Base-by-base conservation (phyloP, 2,329 filamentous ascomycete species). In the Ascochyta rabiei region DNA sequence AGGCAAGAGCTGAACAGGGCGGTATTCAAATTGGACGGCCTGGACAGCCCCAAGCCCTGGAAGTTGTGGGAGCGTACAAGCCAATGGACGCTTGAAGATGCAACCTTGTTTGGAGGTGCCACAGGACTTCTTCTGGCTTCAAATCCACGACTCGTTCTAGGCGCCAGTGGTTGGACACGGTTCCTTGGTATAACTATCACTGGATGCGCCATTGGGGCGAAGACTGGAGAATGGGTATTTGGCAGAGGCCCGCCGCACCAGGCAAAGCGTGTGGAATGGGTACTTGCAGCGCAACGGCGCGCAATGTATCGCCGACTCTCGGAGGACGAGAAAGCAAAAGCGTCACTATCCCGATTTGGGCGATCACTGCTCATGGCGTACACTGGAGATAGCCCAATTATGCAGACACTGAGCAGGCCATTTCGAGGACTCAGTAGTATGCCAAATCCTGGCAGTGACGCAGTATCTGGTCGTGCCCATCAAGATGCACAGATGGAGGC, bases 61-160 rank as follows among this genome's bases (percentile, higher is more conserved):
- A 62, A 64, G 35, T 38, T 67, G 16, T 68, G 60, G 62, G 62
- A 69, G 39, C 47, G 48, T n/a, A 64, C 62, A 19, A 56, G 57
- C n/a, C 45, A 57, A 10, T 61, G 56, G 56, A 62, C 57, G 1
- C 9, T 41, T 8, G 63, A 67, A 31, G 66, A 68, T 33, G 35
- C 40, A 0, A 43, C 53, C 13, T n/a, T 68, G 8, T 34, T 37
- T 13, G 64, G 64, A 28, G 64, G 57, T 30, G 55, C 38, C 7
- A 42, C 61, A 16, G 63, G 60, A 13, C 39, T 59, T 6, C 54
- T 62, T 3, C 26, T 54, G 15, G 62, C 60, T 10, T 33, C 64
- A 10, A 62, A 60, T 13, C 56, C 52, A 4, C 60, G 62, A 26
- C 42, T 63, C 3, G 48, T 69, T 15, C 63, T 59, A 13, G 63